phyloP scores from a whole-genome alignment of 2,329 filamentous ascomycete genomes.

The Phaeoacremonium minimum region DNA sequence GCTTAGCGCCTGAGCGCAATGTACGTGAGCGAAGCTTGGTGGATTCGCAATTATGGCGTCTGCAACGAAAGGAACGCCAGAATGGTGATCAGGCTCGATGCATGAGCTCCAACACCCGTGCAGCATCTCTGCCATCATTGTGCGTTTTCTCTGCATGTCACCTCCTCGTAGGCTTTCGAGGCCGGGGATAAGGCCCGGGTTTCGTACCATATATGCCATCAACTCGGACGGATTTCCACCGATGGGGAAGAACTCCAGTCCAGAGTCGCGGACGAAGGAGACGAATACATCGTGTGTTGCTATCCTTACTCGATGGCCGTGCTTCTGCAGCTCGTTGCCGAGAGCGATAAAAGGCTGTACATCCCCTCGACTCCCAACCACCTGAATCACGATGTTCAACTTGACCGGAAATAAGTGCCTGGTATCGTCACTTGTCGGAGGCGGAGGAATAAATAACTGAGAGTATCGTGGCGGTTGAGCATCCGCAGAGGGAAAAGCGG shows the following conservation, averaged over 20 bases:
- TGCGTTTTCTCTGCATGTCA: slow-evolving; percentile 27
- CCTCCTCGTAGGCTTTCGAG: slow-evolving; percentile 27
- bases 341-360: slow-evolving; percentile 57
- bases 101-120: slow-evolving; percentile 23
- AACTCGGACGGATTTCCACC: slow-evolving; percentile 50
- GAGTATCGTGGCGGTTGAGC: background rate
- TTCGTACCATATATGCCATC: slow-evolving; percentile 36
- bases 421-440: no score
- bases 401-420: no score
- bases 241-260: slow-evolving; percentile 53
- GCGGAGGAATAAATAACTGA: background rate
- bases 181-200: slow-evolving; percentile 31
- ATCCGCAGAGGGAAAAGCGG: no score
- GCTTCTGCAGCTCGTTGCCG: slow-evolving; percentile 41
- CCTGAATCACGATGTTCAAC: slow-evolving; percentile 51
- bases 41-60: slow-evolving; percentile 9
- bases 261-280: slow-evolving; percentile 45
- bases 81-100: slow-evolving; percentile 15
- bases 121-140: slow-evolving; percentile 24
- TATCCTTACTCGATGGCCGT: slow-evolving; percentile 51
- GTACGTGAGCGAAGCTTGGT: slow-evolving; percentile 2
- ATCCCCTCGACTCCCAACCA: slow-evolving; percentile 48
- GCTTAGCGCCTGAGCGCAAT: slow-evolving; percentile 3
- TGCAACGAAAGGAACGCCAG: slow-evolving; percentile 26
- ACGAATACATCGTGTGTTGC: slow-evolving; percentile 52